Evolutionary conservation across 2,329 filamentous ascomycete genomes (phyloP).

Genomic region (Helotiales sp.): DNA sequence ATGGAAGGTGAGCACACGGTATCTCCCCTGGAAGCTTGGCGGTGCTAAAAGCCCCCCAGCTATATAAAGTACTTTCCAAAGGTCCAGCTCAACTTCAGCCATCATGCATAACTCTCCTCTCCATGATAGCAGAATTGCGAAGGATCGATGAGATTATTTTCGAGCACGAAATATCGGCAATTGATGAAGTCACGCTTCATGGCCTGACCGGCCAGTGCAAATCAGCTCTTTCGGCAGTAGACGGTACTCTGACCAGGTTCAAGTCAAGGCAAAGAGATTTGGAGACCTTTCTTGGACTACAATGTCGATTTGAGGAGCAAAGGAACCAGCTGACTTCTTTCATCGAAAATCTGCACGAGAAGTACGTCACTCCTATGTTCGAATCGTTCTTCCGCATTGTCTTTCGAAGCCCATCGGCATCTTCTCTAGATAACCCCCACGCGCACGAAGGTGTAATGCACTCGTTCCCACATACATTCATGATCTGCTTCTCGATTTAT

Average conservation of each 20-base stretch:
- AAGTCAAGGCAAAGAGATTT: slow-evolving; percentile 1
- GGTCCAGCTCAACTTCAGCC: not conserved
- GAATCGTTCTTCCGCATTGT: no score
- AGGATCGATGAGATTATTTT: not conserved
- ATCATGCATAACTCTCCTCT: not conserved
- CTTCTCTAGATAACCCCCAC: no score
- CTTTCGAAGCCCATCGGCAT: no score
- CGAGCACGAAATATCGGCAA: not conserved
- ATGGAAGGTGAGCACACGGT: not conserved
- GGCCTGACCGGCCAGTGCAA: not conserved
- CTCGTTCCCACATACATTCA: no score
- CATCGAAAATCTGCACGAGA: slow-evolving; percentile 11
- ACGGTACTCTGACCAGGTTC: not conserved
- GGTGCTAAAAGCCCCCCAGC: not conserved
- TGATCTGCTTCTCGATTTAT: no score
- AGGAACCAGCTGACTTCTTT: slow-evolving; percentile 12
- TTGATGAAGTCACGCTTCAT: not conserved
- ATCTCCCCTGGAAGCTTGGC: not conserved
- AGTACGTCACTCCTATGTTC: slow-evolving; percentile 8
- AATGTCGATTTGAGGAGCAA: slow-evolving; percentile 8
- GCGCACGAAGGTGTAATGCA: no score
- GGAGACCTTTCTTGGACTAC: not conserved
- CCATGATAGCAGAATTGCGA: not conserved
- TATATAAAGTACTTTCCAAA: not conserved
- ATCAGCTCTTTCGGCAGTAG: not conserved